These are phyloP conservation scores for Cyclotella baltica DNA, from an alignment of 108 stramenopile species.

Conservation along the genomic window DNA sequence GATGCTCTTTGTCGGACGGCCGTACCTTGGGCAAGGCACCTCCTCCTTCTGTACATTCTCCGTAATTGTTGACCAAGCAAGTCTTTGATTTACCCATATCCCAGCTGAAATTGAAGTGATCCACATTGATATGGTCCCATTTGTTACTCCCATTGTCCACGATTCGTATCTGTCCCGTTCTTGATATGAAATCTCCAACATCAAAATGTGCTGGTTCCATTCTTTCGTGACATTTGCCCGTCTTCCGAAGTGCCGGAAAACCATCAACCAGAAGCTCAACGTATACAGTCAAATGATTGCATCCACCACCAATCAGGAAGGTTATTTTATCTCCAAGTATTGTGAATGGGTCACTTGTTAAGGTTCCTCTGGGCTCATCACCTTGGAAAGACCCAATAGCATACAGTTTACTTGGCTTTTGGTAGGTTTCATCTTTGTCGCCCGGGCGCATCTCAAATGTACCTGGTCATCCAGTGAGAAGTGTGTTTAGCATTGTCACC, in stretches of 20 bases:
- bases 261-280: conserved; percentile 89
- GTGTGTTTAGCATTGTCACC: neutral
- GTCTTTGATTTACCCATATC: conserved; percentile 16
- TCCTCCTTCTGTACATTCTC: conserved; percentile 34
- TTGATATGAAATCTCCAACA: conserved; percentile 52
- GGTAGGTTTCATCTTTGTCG: conserved; percentile 39
- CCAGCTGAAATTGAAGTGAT: conserved; percentile 77
- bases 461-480: conserved; percentile 23
- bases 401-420: conserved; percentile 44
- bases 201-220: conserved; percentile 70
- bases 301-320: conserved; percentile 85
- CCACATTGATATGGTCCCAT: conserved; percentile 89
- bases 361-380: conserved; percentile 72
- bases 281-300: conserved; percentile 68
- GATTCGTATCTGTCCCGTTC: conserved; percentile 73
- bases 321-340: conserved; percentile 61
- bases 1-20: conserved; percentile 31
- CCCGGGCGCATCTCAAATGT: conserved; percentile 79
- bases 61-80: conserved; percentile 40
- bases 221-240: conserved; percentile 74
- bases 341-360: conserved; percentile 74
- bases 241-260: conserved; percentile 60
- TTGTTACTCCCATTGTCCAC: conserved; percentile 61
- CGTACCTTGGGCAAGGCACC: conserved; percentile 31
- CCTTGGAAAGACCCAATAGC: conserved; percentile 61